Conservation (phyloP, 2,329 filamentous ascomycete genomes). For the Nemania sp. region DNA sequence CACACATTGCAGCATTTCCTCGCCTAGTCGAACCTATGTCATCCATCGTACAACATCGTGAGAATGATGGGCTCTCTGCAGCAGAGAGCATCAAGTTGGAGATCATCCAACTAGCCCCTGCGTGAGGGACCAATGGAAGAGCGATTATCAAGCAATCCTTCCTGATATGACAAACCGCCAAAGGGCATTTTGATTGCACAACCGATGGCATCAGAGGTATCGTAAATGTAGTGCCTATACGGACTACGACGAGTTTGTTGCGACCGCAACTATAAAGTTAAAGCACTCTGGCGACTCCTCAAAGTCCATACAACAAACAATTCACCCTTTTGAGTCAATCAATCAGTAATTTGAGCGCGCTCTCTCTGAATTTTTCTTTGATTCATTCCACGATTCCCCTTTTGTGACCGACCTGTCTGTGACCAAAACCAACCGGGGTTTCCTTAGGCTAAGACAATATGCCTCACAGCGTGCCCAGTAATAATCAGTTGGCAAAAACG, state of each 20-base stretch:
- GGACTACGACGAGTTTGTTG: conserved; percentile 4
- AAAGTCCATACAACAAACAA: conserved; percentile 14
- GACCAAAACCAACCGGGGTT: conserved; percentile 3
- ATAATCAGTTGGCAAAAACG: conserved; percentile 25
- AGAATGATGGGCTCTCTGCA: conserved; percentile 27
- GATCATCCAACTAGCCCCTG: conserved; percentile 24
- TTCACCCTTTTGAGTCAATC: conserved; percentile 22
- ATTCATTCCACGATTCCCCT: conserved; percentile 11
- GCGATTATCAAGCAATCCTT: conserved; percentile 17
- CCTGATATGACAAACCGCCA: conserved; percentile 27
- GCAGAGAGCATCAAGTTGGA: conserved; percentile 25
- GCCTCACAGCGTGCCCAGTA: conserved; percentile 34
- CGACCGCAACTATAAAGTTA: conserved; percentile 24
- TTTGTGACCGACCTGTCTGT: conserved; percentile 8
- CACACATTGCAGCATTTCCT: conserved; percentile 23
- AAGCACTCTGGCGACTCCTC: conserved; percentile 8
- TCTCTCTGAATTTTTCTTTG: conserved; percentile 18
- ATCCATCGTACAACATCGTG: conserved; percentile 33
- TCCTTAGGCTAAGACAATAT: conserved; percentile 24
- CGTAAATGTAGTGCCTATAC: conserved; percentile 8
- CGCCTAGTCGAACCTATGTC: conserved; percentile 22
- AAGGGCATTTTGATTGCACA: conserved; percentile 25
- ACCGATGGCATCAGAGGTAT: conserved; percentile 13
- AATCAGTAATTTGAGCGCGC: conserved; percentile 28
- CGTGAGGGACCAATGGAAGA: conserved; percentile 32